These are phyloP conservation scores for Lentinus tigrinus DNA, from an alignment of 768 basidiomycete genomes.

Conservation along the genomic window DNA sequence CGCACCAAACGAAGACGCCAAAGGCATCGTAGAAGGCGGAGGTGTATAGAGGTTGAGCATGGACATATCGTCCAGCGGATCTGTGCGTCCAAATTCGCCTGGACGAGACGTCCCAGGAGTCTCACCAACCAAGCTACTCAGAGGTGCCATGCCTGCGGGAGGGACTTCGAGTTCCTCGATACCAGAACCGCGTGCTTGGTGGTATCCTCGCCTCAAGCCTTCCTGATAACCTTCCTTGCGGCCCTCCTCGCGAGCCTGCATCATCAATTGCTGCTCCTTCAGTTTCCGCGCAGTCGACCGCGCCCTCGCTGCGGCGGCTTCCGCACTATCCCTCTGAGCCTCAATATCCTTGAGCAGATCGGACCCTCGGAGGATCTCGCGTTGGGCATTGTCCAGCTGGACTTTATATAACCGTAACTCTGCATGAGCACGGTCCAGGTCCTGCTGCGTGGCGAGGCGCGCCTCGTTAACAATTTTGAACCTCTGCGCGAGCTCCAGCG, in stretches of 20 bases:
- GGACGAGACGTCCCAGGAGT: background rate
- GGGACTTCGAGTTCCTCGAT: conserved; percentile 6
- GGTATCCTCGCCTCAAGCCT: conserved; percentile 32
- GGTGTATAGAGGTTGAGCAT: conserved; percentile 15
- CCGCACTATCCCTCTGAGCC: conserved; percentile 42
- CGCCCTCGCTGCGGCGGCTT: conserved; percentile 44
- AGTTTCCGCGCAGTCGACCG: conserved; percentile 43
- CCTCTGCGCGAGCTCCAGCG: conserved; percentile 44
- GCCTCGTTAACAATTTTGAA: conserved; percentile 41
- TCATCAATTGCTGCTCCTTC: conserved; percentile 41
- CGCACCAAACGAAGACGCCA: conserved; percentile 2
- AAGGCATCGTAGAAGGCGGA: background rate
- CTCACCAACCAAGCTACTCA: background rate
- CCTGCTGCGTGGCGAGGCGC: conserved; percentile 38
- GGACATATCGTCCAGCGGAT: conserved; percentile 12
- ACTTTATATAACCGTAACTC: conserved; percentile 47
- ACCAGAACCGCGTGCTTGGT: conserved; percentile 17
- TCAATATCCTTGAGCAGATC: conserved; percentile 43
- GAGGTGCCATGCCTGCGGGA: background rate
- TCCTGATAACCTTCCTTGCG: conserved; percentile 40
- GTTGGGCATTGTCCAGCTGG: conserved; percentile 44
- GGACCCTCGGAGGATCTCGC: conserved; percentile 43
- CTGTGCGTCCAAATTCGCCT: background rate
- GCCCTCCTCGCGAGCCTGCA: conserved; percentile 45
- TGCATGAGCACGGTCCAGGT: conserved; percentile 36